Conservation (phyloP, 306 rosid genomes). For the Malus sylvestris region DNA sequence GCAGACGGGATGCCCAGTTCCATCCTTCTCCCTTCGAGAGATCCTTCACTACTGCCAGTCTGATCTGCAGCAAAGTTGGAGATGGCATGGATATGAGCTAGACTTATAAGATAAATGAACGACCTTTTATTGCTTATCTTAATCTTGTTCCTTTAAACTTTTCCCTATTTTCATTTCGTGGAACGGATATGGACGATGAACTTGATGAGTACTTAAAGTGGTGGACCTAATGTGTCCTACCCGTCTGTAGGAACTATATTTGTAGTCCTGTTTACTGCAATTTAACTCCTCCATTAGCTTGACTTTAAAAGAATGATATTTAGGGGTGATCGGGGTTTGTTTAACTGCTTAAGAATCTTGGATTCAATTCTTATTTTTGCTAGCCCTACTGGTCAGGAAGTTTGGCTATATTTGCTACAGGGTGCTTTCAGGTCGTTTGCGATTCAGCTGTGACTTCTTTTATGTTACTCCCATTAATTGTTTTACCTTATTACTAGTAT, state of each 20-base stretch:
- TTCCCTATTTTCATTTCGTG: slow-evolving; percentile 21
- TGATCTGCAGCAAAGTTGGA: slow-evolving; percentile 83
- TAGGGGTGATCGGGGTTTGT: slow-evolving; percentile 13
- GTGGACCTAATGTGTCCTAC: slow-evolving; percentile 48
- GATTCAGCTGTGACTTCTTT: slow-evolving; percentile 6
- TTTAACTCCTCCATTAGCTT: slow-evolving; percentile 50
- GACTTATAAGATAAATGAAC: slow-evolving; percentile 36
- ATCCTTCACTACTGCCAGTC: slow-evolving; percentile 67
- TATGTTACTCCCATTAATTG: slow-evolving; percentile 11
- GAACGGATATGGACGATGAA: slow-evolving; percentile 42
- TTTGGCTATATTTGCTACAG: slow-evolving; percentile 17
- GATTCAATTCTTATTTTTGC: slow-evolving; percentile 20
- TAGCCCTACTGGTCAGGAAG: slow-evolving; percentile 9
- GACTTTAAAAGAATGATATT: slow-evolving; percentile 25
- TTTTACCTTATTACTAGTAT: not conserved
- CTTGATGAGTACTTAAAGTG: slow-evolving; percentile 43
- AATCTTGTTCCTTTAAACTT: slow-evolving; percentile 28
- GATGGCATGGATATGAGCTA: slow-evolving; percentile 89
- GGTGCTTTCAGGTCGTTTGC: slow-evolving; percentile 15
- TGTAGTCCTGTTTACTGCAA: slow-evolving; percentile 50
- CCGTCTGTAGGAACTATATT: slow-evolving; percentile 60
- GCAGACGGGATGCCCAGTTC: slow-evolving; percentile 65
- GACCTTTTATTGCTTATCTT: slow-evolving; percentile 36
- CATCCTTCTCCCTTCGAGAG: slow-evolving; percentile 89
- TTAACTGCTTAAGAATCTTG: slow-evolving; percentile 25